Evolutionary conservation across 1,139 yeast genomes (phyloP).

Genomic region (Scheffersomyces illinoinensis): DNA sequence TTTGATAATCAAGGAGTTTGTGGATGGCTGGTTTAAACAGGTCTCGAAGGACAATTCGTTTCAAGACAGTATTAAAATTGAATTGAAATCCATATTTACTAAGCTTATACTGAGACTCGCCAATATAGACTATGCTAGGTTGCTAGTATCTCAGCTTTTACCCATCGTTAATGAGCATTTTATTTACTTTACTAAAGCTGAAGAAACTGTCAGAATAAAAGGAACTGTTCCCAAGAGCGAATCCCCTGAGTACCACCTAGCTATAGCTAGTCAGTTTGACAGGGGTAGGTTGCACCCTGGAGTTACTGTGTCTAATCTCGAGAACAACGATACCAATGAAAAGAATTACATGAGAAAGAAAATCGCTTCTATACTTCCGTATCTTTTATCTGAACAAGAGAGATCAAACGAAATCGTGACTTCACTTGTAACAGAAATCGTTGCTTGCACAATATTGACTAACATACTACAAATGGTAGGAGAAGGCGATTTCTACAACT

Average conservation of each 20-base stretch:
- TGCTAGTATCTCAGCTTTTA: constrained; percentile 57
- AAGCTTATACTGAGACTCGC: constrained; percentile 38
- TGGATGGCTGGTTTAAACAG: constrained; percentile 61
- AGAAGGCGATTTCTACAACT: constrained; percentile 80
- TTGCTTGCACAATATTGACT: constrained; percentile 51
- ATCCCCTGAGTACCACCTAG: constrained; percentile 42
- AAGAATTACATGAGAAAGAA: constrained; percentile 52
- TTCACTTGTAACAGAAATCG: constrained; percentile 60
- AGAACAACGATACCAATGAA: constrained; percentile 45
- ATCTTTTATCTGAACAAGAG: constrained; percentile 52
- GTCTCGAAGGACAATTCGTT: constrained; percentile 53
- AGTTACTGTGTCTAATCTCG: constrained; percentile 44
- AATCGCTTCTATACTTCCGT: constrained; percentile 49
- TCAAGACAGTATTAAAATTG: constrained; percentile 51
- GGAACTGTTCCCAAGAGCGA: constrained; percentile 12
- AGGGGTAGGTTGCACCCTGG: constrained; percentile 64
- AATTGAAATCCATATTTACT: constrained; percentile 45
- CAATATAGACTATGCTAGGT: constrained; percentile 53
- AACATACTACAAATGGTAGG: constrained; percentile 56
- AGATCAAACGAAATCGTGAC: constrained; percentile 48
- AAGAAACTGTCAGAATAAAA: constrained; percentile 34
- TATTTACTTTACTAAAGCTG: constrained; percentile 54
- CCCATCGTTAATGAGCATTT: constrained; percentile 74
- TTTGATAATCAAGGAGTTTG: constrained; percentile 58
- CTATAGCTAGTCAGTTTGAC: constrained; percentile 61